These are phyloP conservation scores for Pelargonium fulgidum DNA, from an alignment of 441 rosid species.

Conservation along the genomic window DNA sequence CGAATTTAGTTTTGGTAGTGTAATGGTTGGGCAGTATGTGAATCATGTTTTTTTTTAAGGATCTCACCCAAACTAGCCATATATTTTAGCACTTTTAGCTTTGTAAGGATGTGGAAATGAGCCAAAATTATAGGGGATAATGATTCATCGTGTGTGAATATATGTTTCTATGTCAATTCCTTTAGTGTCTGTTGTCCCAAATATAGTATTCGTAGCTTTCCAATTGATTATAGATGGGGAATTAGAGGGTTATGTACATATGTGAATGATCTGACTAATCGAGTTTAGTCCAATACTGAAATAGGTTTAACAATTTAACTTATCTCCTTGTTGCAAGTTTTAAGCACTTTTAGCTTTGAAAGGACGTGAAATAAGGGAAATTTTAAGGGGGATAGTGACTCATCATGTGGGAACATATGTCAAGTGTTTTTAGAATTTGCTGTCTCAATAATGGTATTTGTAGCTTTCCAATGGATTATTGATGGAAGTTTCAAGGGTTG, in stretches of 20 bases:
- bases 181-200: not conserved
- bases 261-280: not conserved
- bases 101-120: not conserved
- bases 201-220: not conserved
- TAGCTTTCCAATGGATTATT: not conserved
- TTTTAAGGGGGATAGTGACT: not conserved
- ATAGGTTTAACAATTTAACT: not conserved
- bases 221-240: not conserved
- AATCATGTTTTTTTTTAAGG: not conserved
- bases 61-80: not conserved
- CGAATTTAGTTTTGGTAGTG: not conserved
- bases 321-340: not conserved
- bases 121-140: not conserved
- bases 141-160: not conserved
- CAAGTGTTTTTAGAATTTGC: too few species aligned
- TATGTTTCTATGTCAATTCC: too few species aligned
- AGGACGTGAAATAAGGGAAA: not conserved
- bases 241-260: not conserved
- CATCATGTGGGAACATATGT: not conserved
- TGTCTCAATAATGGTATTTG: not conserved
- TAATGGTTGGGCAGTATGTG: not conserved
- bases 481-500: not conserved
- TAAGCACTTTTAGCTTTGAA: not conserved
- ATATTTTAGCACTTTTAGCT: not conserved
- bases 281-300: not conserved